Conservation (phyloP, 2,329 filamentous ascomycete species). For the Furcasterigmium furcatum region DNA sequence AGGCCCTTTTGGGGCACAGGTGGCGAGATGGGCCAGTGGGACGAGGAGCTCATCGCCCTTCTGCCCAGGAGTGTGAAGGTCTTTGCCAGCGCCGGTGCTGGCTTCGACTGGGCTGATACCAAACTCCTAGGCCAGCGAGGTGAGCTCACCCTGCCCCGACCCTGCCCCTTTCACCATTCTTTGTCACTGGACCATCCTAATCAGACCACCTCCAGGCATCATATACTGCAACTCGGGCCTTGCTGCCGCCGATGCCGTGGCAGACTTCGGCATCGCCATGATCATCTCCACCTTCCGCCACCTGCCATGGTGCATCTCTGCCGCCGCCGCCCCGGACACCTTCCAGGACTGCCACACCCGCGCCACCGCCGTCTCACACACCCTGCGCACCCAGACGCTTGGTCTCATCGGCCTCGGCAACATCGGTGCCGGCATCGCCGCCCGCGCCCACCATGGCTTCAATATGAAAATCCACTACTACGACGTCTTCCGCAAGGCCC, state of each 20-base stretch:
- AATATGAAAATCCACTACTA: constrained; percentile 66
- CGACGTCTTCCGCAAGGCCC: constrained; percentile 50
- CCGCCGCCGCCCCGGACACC: constrained; percentile 35
- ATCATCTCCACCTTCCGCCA: constrained; percentile 68
- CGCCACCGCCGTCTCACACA: constrained; percentile 58
- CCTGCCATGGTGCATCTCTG: constrained; percentile 60
- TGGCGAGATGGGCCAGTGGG: constrained; percentile 65
- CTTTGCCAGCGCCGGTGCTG: constrained; percentile 62
- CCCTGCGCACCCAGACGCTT: constrained; percentile 57
- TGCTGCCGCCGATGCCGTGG: constrained; percentile 69
- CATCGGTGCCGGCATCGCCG: constrained; percentile 61
- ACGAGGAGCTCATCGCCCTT: constrained; percentile 53
- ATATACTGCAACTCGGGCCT: constrained; percentile 72
- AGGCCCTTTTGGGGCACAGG: constrained; percentile 62
- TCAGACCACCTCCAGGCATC: constrained; percentile 38
- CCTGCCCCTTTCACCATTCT: background rate
- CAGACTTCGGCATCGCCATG: constrained; percentile 67
- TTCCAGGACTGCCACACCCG: constrained; percentile 59
- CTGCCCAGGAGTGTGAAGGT: constrained; percentile 55
- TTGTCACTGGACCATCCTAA: background rate
- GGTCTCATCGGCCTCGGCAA: constrained; percentile 70
- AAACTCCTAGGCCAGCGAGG: constrained; percentile 58
- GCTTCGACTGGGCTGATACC: constrained; percentile 66
- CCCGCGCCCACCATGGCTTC: constrained; percentile 47
- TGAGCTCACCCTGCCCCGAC: constrained; percentile 20